Evolutionary conservation across 2,329 filamentous ascomycete genomes (phyloP), one percentile per base, ranked within the genome.

Genomic region (Hyphodiscus sp.): DNA sequence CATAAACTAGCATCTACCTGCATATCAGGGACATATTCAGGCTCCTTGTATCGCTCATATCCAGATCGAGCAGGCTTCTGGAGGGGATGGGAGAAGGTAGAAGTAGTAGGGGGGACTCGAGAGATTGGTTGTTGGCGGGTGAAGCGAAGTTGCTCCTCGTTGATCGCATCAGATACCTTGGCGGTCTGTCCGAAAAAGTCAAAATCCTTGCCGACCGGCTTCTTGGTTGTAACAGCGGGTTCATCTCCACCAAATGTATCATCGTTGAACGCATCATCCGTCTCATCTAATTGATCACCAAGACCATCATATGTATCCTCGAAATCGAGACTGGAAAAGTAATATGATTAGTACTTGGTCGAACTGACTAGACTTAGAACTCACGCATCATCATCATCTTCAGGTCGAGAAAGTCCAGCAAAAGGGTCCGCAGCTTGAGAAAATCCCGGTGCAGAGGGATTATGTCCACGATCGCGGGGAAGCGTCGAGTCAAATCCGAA

Each of bases 251-350:
- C 89, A 68, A 99, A 99, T 1, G 94, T 99, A 68, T 97, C 94
- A 65, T 97, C 90, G 71, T 99, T 99, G 78, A 96, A 90, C 49
- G 81, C 90, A 75, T 99, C 94, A 66, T 92, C 89, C 19, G 88
- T 86, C 69, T 99, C 92, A 65, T 96, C 86, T 38, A 99, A 84
- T 70, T 88, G 84, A 67, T 96, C 88, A 53, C 91, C 94, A 42
- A 99, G 77, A 18, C 92, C 92, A 71, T 99, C 94, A 69, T 97
- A 97, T 41, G 92, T 97, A 68, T 99, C 91, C 65, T 99, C 94
- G 63, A 97, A 99, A 65, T 97, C 88, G 65, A 88, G 80, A 52
- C 83, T 87, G 19, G 45, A 18, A 38, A 50, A 15, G 15, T 38
- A 15, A 16, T 23, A 33, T 20, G 4, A 20, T 58, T 53, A 55